Base-by-base conservation (phyloP, 257 asterid genomes). In the Scutellaria barbata region DNA sequence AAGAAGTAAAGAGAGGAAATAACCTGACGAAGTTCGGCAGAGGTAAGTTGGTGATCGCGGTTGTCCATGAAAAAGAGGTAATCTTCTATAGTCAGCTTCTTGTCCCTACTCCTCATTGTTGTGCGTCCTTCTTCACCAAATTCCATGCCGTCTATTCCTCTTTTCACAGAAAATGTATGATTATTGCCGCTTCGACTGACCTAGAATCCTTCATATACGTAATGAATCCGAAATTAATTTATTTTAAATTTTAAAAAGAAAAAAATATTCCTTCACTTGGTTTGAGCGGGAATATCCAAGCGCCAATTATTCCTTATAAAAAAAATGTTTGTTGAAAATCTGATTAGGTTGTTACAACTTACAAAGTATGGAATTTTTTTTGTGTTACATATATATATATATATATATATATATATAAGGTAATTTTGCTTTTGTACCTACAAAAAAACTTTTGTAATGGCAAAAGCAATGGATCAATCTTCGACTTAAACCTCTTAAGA, bases 41-140 rank as follows among this genome's bases (percentile, higher is more conserved):
- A 60, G 14, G 69, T 76, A 66, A 84, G 84, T 56, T 39, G 40
- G 41, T 18, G 73, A 63, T 61, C 13, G 66, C 80, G 84, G 54
- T 72, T 20, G 9, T 70, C 74, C 5, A 63, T 35, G 73, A 76
- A 68, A 33, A 62, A 67, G 73, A 81, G 82, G 59, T 81, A 84
- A 40, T 78, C 82, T 40, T 83, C 88, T 20, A 81, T 8, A 18
- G 69, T 4, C 8, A 84, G 85, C 69, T 65, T 71, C 70, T 4
- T 14, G 0, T 64, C 59, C 25, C 22, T 74, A 54, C 63, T 69
- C 72, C 63, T 25, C 62, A 8, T 25, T 6, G 22, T 13, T 47
- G 25, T 18, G 4, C 47, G 25, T 46, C 47, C 40, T 40, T 33
- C 62, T 58, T 39, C 80, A 13, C 69, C 63, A 41, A 46, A 74